These are phyloP conservation scores for Mycena amicta DNA, from an alignment of 768 basidiomycete genomes.

Conservation along the genomic window DNA sequence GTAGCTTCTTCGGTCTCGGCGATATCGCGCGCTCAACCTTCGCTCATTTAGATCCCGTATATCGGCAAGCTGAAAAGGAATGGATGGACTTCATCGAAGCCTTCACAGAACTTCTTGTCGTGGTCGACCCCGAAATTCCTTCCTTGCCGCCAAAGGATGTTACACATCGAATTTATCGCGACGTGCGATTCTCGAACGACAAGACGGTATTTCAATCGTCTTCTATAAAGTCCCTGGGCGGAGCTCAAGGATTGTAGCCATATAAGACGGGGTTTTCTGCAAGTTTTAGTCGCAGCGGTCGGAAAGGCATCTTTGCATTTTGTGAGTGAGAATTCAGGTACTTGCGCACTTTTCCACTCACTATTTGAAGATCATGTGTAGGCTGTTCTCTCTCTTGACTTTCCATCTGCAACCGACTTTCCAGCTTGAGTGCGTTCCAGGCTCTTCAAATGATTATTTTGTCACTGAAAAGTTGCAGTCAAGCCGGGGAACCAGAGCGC, in stretches of 20 bases:
- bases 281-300: constrained; percentile 84
- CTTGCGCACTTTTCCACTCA: not conserved
- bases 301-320: constrained; percentile 87
- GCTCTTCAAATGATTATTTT: no score
- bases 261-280: constrained; percentile 86
- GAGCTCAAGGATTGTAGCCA: no score
- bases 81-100: constrained; percentile 70
- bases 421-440: constrained; percentile 36
- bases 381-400: no score
- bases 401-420: no score
- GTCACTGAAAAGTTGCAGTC: constrained; percentile 40
- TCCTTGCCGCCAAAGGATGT: constrained; percentile 89
- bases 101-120: constrained; percentile 67
- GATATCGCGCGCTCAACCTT: not conserved
- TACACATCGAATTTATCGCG: constrained; percentile 90
- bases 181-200: constrained; percentile 91
- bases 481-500: constrained; percentile 67
- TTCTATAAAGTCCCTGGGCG: no score
- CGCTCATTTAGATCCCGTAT: constrained; percentile 63
- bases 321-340: constrained; percentile 57
- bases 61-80: constrained; percentile 81
- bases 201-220: no score
- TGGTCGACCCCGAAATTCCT: constrained; percentile 83
- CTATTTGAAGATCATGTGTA: constrained; percentile 62
- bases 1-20: constrained; percentile 34